Percentiles rank a stretch among this genome's conserved stretches.
phyloP scores from a whole-genome alignment of 2,329 filamentous ascomycete genomes.

The Fusarium siculi region DNA sequence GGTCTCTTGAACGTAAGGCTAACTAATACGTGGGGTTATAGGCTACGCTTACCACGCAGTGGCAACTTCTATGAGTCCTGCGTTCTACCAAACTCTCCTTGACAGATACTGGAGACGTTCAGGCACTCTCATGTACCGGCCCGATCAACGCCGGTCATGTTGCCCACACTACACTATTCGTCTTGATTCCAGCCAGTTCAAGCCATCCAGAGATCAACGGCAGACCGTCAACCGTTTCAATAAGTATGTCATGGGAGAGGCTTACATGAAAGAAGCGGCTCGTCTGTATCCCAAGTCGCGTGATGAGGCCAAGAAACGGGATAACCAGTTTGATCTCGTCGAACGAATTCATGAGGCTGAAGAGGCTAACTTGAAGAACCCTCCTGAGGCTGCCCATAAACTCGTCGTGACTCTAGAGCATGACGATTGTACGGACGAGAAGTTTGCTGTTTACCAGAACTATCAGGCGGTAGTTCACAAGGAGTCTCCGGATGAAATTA shows the following conservation, averaged over 20 bases:
- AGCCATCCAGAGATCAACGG: slow-evolving; percentile 76
- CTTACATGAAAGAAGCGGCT: slow-evolving; percentile 72
- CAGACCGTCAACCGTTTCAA: slow-evolving; percentile 83
- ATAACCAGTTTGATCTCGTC: slow-evolving; percentile 74
- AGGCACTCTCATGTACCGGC: slow-evolving; percentile 77
- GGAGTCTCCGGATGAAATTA: slow-evolving; percentile 70
- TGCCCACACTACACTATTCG: slow-evolving; percentile 92
- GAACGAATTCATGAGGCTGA: slow-evolving; percentile 78
- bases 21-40: slow-evolving; percentile 50
- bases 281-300: slow-evolving; percentile 74
- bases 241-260: slow-evolving; percentile 73
- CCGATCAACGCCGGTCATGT: slow-evolving; percentile 81
- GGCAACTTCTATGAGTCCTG: slow-evolving; percentile 68
- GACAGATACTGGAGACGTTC: slow-evolving; percentile 83
- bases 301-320: slow-evolving; percentile 70
- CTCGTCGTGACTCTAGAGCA: slow-evolving; percentile 77
- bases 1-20: slow-evolving; percentile 26
- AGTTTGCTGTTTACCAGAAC: slow-evolving; percentile 76
- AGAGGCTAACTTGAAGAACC: slow-evolving; percentile 61
- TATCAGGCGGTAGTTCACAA: slow-evolving; percentile 81
- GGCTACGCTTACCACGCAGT: slow-evolving; percentile 79
- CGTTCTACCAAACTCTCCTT: slow-evolving; percentile 77
- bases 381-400: slow-evolving; percentile 72
- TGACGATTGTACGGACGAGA: slow-evolving; percentile 79
- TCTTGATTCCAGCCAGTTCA: slow-evolving; percentile 73